Base-by-base conservation (phyloP, 1,284 basidiomycete species). In the Neolentinus lepideus region DNA sequence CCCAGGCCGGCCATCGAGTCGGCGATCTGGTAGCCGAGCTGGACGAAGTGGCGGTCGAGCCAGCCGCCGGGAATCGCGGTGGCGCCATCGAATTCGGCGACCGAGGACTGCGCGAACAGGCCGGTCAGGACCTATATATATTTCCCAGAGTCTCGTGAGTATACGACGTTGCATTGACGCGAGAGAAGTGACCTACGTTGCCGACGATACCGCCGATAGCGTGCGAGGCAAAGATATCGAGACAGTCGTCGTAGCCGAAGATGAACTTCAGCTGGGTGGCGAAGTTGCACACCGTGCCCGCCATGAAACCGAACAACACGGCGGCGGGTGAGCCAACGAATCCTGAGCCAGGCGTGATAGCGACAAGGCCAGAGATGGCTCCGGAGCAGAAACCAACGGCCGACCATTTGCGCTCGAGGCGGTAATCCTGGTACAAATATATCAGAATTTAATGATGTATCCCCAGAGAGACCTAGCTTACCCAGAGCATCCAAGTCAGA, bases 301-400 rank as follows among this genome's bases (percentile, higher is more conserved):
- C 89, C 63, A 94, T 72, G 66, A 96, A 79, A 54, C 96, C 94
- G 66, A 93, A 95, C 0, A 87, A 78, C 9, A 95, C 84, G 11
- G 93, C 77, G 2, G 94, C 90, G 24, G 90, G 53, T 57, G 92
- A 71, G 52, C 92, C 93, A 52, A 97, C 93, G 70, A 75, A 97
- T 61, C 94, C 93, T 19, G 92, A 90, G 4, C 83, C 95, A 14
- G 95, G 94, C 1, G 94, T 97, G 69, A 97, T 96, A 29, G 88
- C 90, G 29, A 93, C 93, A 11, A 97, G 82, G 54, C 94, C 94
- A 12, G 88, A 78, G 62, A 98, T 88, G 57, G 92, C 94, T 54
- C 96, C 96, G 2, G 92, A 94, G 75, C 96, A 99, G 77, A 99
- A 96, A 14, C 94, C 94, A 59, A 99, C 92, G 4, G 85, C 89